phyloP scores from a whole-genome alignment of 768 basidiomycete species.

The Suillus tomentosus region DNA sequence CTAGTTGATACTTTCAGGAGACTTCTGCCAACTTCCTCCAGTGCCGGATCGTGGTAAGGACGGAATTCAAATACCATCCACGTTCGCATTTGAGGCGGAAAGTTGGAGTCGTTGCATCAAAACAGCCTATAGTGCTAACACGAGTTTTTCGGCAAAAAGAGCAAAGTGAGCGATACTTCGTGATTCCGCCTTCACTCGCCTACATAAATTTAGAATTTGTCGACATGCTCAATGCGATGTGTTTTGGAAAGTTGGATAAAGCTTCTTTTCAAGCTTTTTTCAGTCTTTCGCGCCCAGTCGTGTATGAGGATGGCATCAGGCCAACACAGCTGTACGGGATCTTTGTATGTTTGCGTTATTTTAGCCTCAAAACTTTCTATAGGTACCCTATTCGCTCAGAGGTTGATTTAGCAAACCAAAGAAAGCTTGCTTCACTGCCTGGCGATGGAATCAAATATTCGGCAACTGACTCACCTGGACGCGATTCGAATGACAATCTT shows the following conservation, averaged over 20 bases:
- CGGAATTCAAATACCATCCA: conserved; percentile 47
- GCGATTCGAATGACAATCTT: conserved; percentile 43
- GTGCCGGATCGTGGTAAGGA: conserved; percentile 56
- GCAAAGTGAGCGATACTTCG: conserved; percentile 45
- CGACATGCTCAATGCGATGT: conserved; percentile 86
- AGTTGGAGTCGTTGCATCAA: conserved; percentile 72
- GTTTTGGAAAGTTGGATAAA: conserved; percentile 63
- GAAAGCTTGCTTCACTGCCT: conserved; percentile 47
- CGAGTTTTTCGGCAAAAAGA: conserved; percentile 90
- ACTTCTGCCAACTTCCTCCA: conserved; percentile 91
- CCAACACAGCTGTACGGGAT: conserved; percentile 75
- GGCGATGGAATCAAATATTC: conserved; percentile 41
- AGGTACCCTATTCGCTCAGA: conserved; percentile 73
- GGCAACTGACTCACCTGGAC: conserved; percentile 48
- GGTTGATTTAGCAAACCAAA: conserved; percentile 68
- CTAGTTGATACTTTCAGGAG: conserved; percentile 83
- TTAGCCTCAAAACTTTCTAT: conserved; percentile 9
- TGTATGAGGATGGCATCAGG: conserved; percentile 71
- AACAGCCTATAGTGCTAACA: conserved; percentile 51
- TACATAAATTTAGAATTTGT: conserved; percentile 54
- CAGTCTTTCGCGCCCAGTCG: conserved; percentile 54
- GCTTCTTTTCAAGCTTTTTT: conserved; percentile 51
- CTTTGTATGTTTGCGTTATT: not conserved
- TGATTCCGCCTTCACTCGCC: not conserved
- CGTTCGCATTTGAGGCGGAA: conserved; percentile 80